A percentile compares a stretch with the other conserved stretches of the same genome.
These are phyloP conservation scores for Delphinella strobiligena DNA, from an alignment of 2,329 filamentous ascomycete species.

Conservation along the genomic window DNA sequence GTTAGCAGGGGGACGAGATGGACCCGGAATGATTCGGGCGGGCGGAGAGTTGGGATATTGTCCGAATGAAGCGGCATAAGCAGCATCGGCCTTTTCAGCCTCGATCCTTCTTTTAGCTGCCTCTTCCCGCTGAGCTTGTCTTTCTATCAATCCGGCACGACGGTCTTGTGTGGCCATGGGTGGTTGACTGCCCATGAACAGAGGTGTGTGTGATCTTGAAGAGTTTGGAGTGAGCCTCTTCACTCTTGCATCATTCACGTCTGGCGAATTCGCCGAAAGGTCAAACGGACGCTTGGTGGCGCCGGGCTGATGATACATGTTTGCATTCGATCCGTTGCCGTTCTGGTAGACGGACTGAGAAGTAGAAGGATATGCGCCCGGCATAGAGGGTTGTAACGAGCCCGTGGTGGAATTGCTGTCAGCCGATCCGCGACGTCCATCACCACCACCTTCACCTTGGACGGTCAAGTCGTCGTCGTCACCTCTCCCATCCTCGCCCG, in stretches of 20 bases:
- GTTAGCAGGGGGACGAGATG: too few species aligned
- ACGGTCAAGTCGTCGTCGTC: too few species aligned
- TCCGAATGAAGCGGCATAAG: conserved; percentile 16
- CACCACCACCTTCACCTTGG: neutral
- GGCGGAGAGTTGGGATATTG: conserved; percentile 10
- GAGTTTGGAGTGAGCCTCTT: conserved; percentile 9
- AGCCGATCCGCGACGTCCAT: neutral
- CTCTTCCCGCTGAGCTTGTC: conserved; percentile 8
- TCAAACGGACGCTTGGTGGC: conserved; percentile 9
- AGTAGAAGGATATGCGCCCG: conserved; percentile 4
- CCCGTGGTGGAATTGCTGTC: neutral
- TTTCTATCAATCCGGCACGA: conserved; percentile 2
- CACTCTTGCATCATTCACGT: conserved; percentile 8
- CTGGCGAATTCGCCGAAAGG: conserved; percentile 5
- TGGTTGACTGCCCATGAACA: conserved; percentile 5
- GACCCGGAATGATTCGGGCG: too few species aligned
- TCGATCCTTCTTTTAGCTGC: conserved; percentile 9
- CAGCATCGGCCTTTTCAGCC: conserved; percentile 14
- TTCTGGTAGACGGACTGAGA: neutral
- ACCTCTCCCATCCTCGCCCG: neutral
- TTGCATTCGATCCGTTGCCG: neutral
- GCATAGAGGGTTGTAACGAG: conserved; percentile 1
- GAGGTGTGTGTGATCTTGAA: conserved; percentile 6
- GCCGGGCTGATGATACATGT: neutral
- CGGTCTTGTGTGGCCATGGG: conserved; percentile 8